Evolutionary conservation across 441 rosid species (phyloP), one percentile per base, ranked within the genome.

Genomic region (Croton setiger): DNA sequence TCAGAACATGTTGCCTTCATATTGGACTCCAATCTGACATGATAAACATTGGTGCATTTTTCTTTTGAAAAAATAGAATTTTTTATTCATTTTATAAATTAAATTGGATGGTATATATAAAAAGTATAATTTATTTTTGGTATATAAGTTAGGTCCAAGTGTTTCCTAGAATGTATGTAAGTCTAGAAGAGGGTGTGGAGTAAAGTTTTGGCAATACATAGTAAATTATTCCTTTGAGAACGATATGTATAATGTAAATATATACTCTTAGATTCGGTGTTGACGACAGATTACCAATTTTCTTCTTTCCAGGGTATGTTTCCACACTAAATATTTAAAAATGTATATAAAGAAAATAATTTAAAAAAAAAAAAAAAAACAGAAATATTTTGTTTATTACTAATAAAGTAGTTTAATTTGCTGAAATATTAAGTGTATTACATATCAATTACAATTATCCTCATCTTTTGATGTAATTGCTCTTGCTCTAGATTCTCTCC

Each of bases 181-280:
- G 59, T 75, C 76, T 68, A 56, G 47, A 73, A 75, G n/a, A 75
- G 54, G 76, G 64, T 49, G 75, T 80, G 76, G 80, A 80, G 86
- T 84, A 75, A 84, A 75, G 79, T 27, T 80, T 68, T 61, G 81
- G 72, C 76, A 76, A 70, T 4, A 55, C 76, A 71, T 0, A 57
- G 84, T 69, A 73, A 82, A 75, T 62, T 78, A 73, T 69, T 73
- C 41, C 71, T 64, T 67, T 37, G 66, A 72, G 66, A 59, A 72
- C 18, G 2, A 51, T n/a, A n/a, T n/a, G n/a, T n/a, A n/a, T n/a
- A n/a, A 49, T 11, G 10, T 23, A 21, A 9, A 54, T 45, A 45
- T 45, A 45, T 45, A 8, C 3, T 11, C 13, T 45, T n/a, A n/a
- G n/a, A n/a, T n/a, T n/a, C n/a, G n/a, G n/a, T n/a, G 39, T 39